Base-by-base conservation (phyloP, 2,329 filamentous ascomycete genomes). In the Myriosclerotinia duriaeana region DNA sequence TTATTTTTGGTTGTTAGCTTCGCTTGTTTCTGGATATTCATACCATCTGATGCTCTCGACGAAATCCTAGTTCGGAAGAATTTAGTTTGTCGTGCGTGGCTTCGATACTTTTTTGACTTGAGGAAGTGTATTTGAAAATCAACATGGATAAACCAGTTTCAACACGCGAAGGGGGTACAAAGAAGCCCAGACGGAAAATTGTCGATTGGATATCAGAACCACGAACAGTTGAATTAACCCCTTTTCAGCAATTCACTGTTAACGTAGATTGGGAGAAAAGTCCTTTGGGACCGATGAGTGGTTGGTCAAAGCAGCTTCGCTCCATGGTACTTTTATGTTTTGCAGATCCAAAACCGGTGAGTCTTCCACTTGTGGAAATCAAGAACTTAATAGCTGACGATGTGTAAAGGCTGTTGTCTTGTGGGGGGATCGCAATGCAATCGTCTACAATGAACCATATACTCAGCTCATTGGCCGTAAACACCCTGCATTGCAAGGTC, bases 301-400 rank as follows among this genome's bases (percentile, higher is more conserved):
- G 84, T 14, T 89, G 92, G 71, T 79, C 93, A 59, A 84, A 89
- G 55, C 89, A 92, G 71, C 79, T 95, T 64, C 84, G 91, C 55
- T 85, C 87, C 70, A 89, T 93, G 85, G 88, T 89, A 50, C 93
- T 92, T 75, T 78, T 94, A 53, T 85, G 94, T 71, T 92, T 94
- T 89, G 88, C 85, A 34, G 89, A 86, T 69, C 89, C 89, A 9
- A 86, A 91, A 72, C 88, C 89, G 1, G 61, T 64, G 61, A 64
- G 61, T 44, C 17, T 42, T 52, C 52, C 30, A 14, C 42, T 44
- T 60, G 44, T 2, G 36, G 14, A 60, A 5, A 22, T 20, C 30
- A 12, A 22, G 15, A 48, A 38, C 20, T 20, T 50, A 20, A 48
- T 60, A 5, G 22, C 56, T 60, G 56, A 60, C n/a, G 20, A 48